These are phyloP conservation scores for Alternaria infectoria DNA, from an alignment of 2,329 filamentous ascomycete genomes.

Conservation along the genomic window DNA sequence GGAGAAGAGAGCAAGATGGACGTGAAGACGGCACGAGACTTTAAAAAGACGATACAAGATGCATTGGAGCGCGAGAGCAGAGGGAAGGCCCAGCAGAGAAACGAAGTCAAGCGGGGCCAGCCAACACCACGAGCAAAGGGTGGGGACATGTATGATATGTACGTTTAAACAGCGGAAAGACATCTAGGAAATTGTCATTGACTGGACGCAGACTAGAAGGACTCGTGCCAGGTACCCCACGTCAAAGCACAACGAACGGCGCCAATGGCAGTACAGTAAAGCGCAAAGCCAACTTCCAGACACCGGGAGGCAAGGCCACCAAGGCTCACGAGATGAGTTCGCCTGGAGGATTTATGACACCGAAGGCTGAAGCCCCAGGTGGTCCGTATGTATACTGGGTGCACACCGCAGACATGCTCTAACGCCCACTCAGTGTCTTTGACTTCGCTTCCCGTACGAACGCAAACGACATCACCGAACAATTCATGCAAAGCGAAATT, in stretches of 20 bases:
- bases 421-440: slow-evolving; percentile 53
- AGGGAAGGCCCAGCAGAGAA: slow-evolving; percentile 65
- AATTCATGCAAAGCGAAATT: slow-evolving; percentile 76
- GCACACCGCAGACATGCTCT: background rate
- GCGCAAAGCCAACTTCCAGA: slow-evolving; percentile 60
- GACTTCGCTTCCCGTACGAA: slow-evolving; percentile 79
- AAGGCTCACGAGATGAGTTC: slow-evolving; percentile 56
- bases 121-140: slow-evolving; percentile 64
- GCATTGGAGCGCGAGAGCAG: slow-evolving; percentile 78
- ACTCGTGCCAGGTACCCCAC: slow-evolving; percentile 54
- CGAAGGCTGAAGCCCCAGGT: slow-evolving; percentile 44
- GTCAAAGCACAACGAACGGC: slow-evolving; percentile 47
- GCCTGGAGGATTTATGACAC: slow-evolving; percentile 51
- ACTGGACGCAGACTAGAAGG: slow-evolving; percentile 53
- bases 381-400: slow-evolving; percentile 45
- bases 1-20: slow-evolving; percentile 75
- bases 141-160: slow-evolving; percentile 83
- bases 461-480: slow-evolving; percentile 80
- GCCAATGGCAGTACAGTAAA: slow-evolving; percentile 58
- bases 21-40: slow-evolving; percentile 72
- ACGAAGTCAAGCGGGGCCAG: slow-evolving; percentile 66
- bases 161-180: slow-evolving; percentile 8
- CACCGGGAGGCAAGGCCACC: slow-evolving; percentile 55
- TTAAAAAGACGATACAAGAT: slow-evolving; percentile 89
- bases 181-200: background rate